These are phyloP conservation scores for Berberis vulgaris DNA, from an alignment of 164 flowering plant species.

Conservation along the genomic window DNA sequence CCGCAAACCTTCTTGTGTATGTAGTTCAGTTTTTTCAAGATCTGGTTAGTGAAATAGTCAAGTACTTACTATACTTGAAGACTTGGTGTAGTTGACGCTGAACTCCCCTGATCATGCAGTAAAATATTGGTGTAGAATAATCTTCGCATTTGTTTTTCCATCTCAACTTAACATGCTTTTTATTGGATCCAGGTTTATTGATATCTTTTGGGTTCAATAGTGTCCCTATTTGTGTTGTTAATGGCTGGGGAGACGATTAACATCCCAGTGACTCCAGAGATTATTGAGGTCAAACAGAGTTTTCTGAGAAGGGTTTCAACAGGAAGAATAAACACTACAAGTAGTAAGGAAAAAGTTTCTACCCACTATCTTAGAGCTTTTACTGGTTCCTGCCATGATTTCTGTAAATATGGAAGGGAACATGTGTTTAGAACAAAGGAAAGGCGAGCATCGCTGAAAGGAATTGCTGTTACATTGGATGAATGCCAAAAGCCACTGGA, in stretches of 20 bases:
- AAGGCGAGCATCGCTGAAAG: slow-evolving; percentile 23
- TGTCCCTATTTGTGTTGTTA: slow-evolving; percentile 1
- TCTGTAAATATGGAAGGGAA: slow-evolving; percentile 69
- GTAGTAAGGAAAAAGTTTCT: slow-evolving; percentile 22
- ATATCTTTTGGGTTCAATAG: not conserved
- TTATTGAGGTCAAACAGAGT: slow-evolving; percentile 7
- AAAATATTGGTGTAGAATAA: too few species aligned
- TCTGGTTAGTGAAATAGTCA: too few species aligned
- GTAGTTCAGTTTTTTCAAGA: too few species aligned
- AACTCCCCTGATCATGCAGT: too few species aligned
- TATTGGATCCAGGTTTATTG: slow-evolving; percentile 13
- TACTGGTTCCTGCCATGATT: slow-evolving; percentile 89
- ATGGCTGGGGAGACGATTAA: slow-evolving; percentile 30
- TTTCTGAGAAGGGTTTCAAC: slow-evolving; percentile 34
- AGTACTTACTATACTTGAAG: too few species aligned
- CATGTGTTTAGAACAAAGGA: slow-evolving; percentile 36
- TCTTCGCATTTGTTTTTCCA: not conserved
- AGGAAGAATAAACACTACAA: slow-evolving; percentile 20
- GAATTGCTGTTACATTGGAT: slow-evolving; percentile 6
- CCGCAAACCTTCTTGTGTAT: too few species aligned
- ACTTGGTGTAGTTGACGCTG: too few species aligned
- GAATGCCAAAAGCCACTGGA: slow-evolving; percentile 8
- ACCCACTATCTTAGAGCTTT: slow-evolving; percentile 77
- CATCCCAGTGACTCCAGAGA: slow-evolving; percentile 15
- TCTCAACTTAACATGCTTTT: not conserved